A percentile compares a stretch with the other conserved stretches of the same genome.
Conservation (phyloP, 2,329 filamentous ascomycete species). For the Penicillium sp. region DNA sequence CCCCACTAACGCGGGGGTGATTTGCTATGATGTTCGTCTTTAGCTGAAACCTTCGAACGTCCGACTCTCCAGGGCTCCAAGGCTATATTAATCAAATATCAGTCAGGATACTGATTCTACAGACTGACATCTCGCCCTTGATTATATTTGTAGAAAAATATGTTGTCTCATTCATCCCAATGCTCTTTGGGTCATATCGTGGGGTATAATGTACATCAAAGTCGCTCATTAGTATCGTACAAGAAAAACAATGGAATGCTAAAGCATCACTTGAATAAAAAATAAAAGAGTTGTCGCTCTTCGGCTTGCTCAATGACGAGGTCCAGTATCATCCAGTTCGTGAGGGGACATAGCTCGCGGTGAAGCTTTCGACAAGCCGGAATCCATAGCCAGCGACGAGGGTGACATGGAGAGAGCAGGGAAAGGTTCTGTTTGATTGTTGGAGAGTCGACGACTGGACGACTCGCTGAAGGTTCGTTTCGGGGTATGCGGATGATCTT, state of each 20-base stretch:
- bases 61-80: too few relatives aligned
- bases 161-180: not conserved
- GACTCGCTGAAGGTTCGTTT: conserved; percentile 14
- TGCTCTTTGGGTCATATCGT: conserved; percentile 7
- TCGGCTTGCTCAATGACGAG: not conserved
- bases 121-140: too few relatives aligned
- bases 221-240: conserved; percentile 11
- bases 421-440: conserved; percentile 35
- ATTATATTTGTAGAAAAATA: too few relatives aligned
- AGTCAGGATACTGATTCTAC: too few relatives aligned
- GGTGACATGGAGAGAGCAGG: conserved; percentile 27
- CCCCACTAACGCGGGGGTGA: too few relatives aligned
- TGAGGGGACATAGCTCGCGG: conserved; percentile 12
- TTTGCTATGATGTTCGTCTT: too few relatives aligned
- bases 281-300: not conserved
- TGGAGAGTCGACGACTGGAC: conserved; percentile 15
- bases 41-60: too few relatives aligned
- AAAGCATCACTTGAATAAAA: not conserved
- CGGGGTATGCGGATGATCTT: conserved; percentile 4
- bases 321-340: not conserved
- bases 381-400: conserved; percentile 6
- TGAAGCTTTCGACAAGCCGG: conserved; percentile 5
- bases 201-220: conserved; percentile 10
- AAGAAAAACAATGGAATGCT: not conserved
- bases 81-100: too few relatives aligned